Percentiles rank a stretch among this genome's conserved stretches.
Conservation (phyloP, 2,329 filamentous ascomycete species). For the Aspergillus ibericus region DNA sequence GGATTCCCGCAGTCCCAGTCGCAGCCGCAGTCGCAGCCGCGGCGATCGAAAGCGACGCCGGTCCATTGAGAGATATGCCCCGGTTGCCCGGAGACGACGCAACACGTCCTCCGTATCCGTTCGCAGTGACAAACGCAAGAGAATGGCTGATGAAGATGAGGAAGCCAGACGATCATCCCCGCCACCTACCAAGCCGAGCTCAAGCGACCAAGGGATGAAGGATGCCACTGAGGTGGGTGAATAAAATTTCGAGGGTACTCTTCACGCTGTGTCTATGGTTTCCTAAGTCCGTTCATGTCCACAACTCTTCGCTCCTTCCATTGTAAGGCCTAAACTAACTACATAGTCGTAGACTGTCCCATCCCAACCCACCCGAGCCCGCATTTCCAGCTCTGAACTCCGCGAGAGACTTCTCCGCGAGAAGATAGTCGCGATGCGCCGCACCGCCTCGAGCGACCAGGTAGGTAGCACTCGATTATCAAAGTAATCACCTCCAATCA, state of each 20-base stretch:
- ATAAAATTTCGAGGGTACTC: slow-evolving; percentile 20
- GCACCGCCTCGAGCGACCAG: slow-evolving; percentile 26
- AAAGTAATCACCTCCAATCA: neutral
- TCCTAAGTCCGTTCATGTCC: slow-evolving; percentile 16
- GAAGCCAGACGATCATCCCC: slow-evolving; percentile 24
- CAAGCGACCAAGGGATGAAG: slow-evolving; percentile 23
- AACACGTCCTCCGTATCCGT: slow-evolving; percentile 46
- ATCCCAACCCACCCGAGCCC: slow-evolving; percentile 15
- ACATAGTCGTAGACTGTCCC: neutral
- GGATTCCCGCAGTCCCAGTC: slow-evolving; percentile 22
- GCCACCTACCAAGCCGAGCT: slow-evolving; percentile 18
- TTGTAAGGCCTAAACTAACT: slow-evolving; percentile 17
- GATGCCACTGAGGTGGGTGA: slow-evolving; percentile 36
- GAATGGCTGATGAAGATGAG: slow-evolving; percentile 40
- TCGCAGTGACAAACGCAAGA: slow-evolving; percentile 44
- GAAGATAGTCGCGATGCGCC: slow-evolving; percentile 38
- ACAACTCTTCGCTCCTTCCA: slow-evolving; percentile 3
- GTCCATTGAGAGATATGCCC: slow-evolving; percentile 48
- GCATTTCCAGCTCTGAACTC: slow-evolving; percentile 34
- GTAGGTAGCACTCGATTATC: slow-evolving; percentile 21
- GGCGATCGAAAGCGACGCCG: slow-evolving; percentile 44
- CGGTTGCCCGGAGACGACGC: slow-evolving; percentile 41
- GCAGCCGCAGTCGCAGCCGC: slow-evolving; percentile 32
- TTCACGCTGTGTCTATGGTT: neutral
- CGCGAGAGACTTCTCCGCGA: slow-evolving; percentile 41